phyloP scores from a whole-genome alignment of 306 rosid species.

The Cucurbita pepo region DNA sequence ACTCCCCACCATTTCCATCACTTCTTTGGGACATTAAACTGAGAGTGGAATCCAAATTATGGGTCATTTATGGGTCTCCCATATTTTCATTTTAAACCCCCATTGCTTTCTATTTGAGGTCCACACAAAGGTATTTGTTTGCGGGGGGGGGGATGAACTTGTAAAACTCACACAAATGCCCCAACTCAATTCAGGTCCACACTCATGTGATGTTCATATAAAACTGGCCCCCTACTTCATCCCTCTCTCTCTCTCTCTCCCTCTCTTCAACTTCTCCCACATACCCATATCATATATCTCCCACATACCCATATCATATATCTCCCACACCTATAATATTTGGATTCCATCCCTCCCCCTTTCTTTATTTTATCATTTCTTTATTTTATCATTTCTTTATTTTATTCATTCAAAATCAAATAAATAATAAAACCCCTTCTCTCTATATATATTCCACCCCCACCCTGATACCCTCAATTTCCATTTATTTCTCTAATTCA shows the following conservation, averaged over 20 bases:
- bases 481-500: not conserved
- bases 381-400: not conserved
- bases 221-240: conserved; percentile 46
- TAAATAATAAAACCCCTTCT: not conserved
- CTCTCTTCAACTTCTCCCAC: conserved; percentile 34
- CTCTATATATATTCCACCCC: conserved; percentile 45
- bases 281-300: conserved; percentile 18
- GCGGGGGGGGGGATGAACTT: conserved; percentile 93
- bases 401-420: too few species aligned
- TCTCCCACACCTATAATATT: conserved; percentile 16
- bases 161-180: conserved; percentile 11
- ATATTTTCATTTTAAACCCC: too few species aligned
- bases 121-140: too few species aligned
- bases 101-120: too few species aligned
- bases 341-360: conserved; percentile 1
- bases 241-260: conserved; percentile 44
- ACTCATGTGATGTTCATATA: conserved; percentile 67
- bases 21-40: not conserved
- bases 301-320: conserved; percentile 21
- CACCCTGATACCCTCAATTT: conserved; percentile 14
- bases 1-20: not conserved
- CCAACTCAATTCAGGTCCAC: conserved; percentile 26
- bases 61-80: too few species aligned
- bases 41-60: too few species aligned
- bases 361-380: not conserved